A percentile compares a stretch with the other conserved stretches of the same genome.
Conservation (phyloP, 106 monocot species). For the Xerophyta viscosa region DNA sequence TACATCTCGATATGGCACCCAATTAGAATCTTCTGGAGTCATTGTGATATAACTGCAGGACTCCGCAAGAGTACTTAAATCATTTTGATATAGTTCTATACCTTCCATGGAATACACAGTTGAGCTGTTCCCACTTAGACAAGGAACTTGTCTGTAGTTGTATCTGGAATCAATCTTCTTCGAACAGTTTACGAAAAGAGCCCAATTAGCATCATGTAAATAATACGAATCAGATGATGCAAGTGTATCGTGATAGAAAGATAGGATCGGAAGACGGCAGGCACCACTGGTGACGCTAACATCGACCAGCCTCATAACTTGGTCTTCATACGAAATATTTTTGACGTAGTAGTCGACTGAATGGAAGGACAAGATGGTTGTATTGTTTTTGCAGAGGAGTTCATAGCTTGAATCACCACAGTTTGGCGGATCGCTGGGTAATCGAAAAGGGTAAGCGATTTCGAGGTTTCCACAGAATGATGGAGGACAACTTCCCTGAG, state of each 20-base stretch:
- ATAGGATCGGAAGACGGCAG: not conserved
- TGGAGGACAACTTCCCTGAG: not conserved
- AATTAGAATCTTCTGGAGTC: too few species aligned
- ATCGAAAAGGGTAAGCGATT: constrained; percentile 9
- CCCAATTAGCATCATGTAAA: not conserved
- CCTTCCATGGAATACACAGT: constrained; percentile 6
- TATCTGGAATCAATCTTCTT: not conserved
- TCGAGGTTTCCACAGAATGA: not conserved
- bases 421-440: constrained; percentile 5
- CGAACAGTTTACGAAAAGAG: constrained; percentile 12
- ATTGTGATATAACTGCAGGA: too few species aligned
- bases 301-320: not conserved
- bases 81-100: too few species aligned
- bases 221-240: not conserved
- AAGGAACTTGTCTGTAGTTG: constrained; percentile 7
- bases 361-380: not conserved
- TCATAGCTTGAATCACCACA: constrained; percentile 11
- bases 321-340: not conserved
- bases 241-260: not conserved
- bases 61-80: too few species aligned
- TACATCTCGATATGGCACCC: too few species aligned
- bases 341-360: constrained; percentile 1
- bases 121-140: constrained; percentile 5
- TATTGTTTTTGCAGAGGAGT: constrained; percentile 2
- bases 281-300: not conserved